Percentiles rank a stretch among this genome's conserved stretches.
phyloP scores from a whole-genome alignment of 1,284 basidiomycete species.

The Bjerkandera adusta region DNA sequence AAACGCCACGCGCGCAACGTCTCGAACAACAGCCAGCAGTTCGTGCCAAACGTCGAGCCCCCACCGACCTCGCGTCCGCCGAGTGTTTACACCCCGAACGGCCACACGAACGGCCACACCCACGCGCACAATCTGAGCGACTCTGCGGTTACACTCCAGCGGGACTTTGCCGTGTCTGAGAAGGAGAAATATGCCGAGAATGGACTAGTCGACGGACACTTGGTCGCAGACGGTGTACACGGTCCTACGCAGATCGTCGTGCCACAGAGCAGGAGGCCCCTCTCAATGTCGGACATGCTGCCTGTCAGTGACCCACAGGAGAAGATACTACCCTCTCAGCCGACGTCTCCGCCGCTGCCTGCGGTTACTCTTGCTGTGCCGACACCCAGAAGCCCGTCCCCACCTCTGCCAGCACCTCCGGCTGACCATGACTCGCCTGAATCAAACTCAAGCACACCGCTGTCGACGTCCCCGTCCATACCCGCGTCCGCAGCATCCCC shows the following conservation, averaged over 20 bases:
- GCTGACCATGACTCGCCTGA: too few relatives aligned
- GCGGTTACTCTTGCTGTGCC: too few relatives aligned
- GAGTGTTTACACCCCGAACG: slow-evolving; percentile 8
- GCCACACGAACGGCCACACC: background rate
- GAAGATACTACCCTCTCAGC: background rate
- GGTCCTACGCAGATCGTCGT: too few relatives aligned
- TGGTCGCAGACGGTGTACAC: slow-evolving; percentile 7
- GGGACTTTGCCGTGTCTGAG: slow-evolving; percentile 16
- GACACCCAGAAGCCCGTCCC: too few relatives aligned
- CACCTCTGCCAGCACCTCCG: too few relatives aligned
- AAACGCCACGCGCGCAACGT: slow-evolving; percentile 64
- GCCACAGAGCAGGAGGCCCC: slow-evolving; percentile 6
- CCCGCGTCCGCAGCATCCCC: slow-evolving; percentile 3
- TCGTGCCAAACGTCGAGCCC: slow-evolving; percentile 30
- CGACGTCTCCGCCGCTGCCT: background rate
- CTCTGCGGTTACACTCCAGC: slow-evolving; percentile 17
- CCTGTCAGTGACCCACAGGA: background rate
- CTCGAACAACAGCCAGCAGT: slow-evolving; percentile 38
- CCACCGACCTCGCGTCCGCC: slow-evolving; percentile 20
- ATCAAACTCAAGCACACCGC: slow-evolving; percentile 3
- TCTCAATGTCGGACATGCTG: slow-evolving; percentile 12
- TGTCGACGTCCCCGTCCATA: slow-evolving; percentile 4
- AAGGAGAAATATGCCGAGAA: slow-evolving; percentile 13
- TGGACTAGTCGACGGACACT: background rate
- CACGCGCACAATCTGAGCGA: slow-evolving; percentile 25